Conservation (phyloP, 495 filamentous ascomycete species). For the Daldinia loculata region DNA sequence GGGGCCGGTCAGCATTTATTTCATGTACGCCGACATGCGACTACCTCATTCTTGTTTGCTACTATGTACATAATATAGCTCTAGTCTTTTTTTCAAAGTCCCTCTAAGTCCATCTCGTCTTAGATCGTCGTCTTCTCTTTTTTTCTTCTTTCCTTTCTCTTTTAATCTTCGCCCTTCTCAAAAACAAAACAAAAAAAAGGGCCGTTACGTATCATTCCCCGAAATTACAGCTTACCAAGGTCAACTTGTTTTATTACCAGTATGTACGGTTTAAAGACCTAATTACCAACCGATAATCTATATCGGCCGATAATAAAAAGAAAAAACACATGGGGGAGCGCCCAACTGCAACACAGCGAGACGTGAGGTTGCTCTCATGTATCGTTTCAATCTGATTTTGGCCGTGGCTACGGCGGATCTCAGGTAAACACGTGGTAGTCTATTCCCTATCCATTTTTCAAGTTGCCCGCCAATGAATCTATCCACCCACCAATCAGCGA, state of each 20-base stretch:
- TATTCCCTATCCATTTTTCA: slow-evolving; percentile 41
- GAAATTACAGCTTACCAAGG: slow-evolving; percentile 43
- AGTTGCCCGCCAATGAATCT: slow-evolving; percentile 38
- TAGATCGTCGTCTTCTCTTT: background rate
- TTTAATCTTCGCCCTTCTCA: background rate
- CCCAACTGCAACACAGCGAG: slow-evolving; percentile 30
- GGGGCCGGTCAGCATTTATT: slow-evolving; percentile 25
- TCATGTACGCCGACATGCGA: background rate
- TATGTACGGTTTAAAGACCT: slow-evolving; percentile 37
- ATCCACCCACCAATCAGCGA: slow-evolving; percentile 44
- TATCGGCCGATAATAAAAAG: slow-evolving; percentile 34
- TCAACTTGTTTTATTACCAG: slow-evolving; percentile 28
- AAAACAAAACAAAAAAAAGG: slow-evolving; percentile 16
- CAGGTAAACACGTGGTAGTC: slow-evolving; percentile 45
- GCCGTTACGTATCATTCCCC: slow-evolving; percentile 28
- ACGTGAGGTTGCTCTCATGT: slow-evolving; percentile 33
- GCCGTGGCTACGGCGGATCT: slow-evolving; percentile 50
- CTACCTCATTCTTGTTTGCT: slow-evolving; percentile 26
- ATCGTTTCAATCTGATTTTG: slow-evolving; percentile 46
- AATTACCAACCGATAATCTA: slow-evolving; percentile 42
- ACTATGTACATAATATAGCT: background rate
- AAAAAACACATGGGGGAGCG: slow-evolving; percentile 33
- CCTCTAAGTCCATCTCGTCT: background rate
- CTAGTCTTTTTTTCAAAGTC: background rate
- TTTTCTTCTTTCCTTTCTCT: background rate